Base-by-base conservation (phyloP, 306 rosid species). In the Datisca glomerata region DNA sequence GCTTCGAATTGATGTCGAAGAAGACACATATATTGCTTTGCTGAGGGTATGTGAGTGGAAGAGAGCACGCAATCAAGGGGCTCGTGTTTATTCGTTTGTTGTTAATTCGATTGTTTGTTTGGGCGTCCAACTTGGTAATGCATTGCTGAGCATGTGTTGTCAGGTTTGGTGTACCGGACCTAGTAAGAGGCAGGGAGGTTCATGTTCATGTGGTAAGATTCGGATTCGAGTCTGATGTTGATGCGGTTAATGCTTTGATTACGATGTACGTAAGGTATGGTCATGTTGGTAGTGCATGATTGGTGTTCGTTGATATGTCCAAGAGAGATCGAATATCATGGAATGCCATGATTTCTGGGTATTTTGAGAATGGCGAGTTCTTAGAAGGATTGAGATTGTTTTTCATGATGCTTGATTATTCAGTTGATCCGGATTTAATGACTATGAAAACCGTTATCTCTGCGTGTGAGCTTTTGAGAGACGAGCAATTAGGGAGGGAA, bases 111-210 rank as follows among this genome's bases (percentile, higher is more conserved):
- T 24, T 28, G 52, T 66, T 54, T 59, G 18, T 44, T 66, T 86
- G 79, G 58, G 92, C 18, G 53, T 72, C 58, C 51, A 53, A 39
- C 76, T 86, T 8, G 96, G 96, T 2, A 86, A 86, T 63, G 58
- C 73, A 0, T 55, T 86, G 55, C 49, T 86, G 75, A 79, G 94
- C 42, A 81, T 81, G 96, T 81, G n/a, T 86, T 44, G 87, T 86
- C 55, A 81, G 72, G 79, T 73, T 86, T 63, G 81, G 79, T 2
- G 47, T 81, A 17, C 74, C 94, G 0, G 74, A 86, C 47, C 55
- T 86, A 45, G 71, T 59, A 13, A 78, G 80, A 68, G 96, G 92
- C 2, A 75, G 56, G 70, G 96, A 81, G 74, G 50, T 81, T 70
- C 96, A 86, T 53, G 73, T 53, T 2, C 96, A 86, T 73, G 92